Base-by-base conservation (phyloP, 495 filamentous ascomycete genomes). In the Parathielavia hyrcaniae region DNA sequence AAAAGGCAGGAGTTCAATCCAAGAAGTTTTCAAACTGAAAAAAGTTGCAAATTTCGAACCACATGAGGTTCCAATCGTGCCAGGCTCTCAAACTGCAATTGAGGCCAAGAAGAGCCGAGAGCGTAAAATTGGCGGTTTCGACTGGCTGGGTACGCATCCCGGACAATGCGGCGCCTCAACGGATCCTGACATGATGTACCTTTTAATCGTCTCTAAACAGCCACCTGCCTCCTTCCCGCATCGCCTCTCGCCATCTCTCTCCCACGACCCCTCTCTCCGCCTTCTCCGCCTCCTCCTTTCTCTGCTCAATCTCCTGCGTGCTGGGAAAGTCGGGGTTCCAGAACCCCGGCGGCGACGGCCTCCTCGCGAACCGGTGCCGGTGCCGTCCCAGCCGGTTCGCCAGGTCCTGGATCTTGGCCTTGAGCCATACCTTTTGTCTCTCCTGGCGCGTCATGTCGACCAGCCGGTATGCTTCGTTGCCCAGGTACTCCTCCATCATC, bases 311-410 rank as follows among this genome's bases (percentile, higher is more conserved):
- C 68, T 95, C 89, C 67, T 95, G 91, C 8, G 91, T 96, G 43
- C 69, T 80, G 12, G 92, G 91, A 71, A 97, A 90, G 57, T 92
- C 91, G 26, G 84, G 79, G 59, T 90, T 79, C 93, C 93, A 98
- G 65, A 87, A 96, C 1, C 91, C 91, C 16, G 89, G 88, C 4
- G 93, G 92, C 13, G 86, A 87, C 35, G 71, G 73, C 23, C 78
- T 71, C 30, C 91, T 80, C 57, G 82, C 81, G 67, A 86, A 91
- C 34, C 82, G 78, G 60, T 95, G 83, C 40, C 86, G 76, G 72
- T 96, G 93, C 67, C 74, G 87, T 8, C 91, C 90, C 70, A 79
- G 81, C 52, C 77, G 76, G 58, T 93, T 81, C 7, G 90, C 84
- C 51, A 96, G 72, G 22, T 79, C 70, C 63, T 77, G 77, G 0